Conservation (phyloP, 768 basidiomycete genomes). For the Vararia minispora region DNA sequence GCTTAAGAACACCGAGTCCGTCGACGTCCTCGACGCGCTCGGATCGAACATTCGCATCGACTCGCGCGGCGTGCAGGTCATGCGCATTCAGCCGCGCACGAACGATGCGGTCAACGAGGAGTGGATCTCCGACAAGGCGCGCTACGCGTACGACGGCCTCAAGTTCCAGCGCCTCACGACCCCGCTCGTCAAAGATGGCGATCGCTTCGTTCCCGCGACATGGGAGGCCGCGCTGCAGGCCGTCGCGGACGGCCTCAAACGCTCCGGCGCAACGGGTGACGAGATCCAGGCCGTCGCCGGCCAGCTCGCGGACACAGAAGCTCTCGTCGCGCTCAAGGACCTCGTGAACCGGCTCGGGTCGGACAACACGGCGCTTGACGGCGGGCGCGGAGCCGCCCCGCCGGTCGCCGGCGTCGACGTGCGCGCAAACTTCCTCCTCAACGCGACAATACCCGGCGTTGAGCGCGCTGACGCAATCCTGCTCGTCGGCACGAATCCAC, state of each 20-base stretch:
- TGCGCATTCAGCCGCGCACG: slow-evolving; percentile 92
- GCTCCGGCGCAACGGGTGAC: slow-evolving; percentile 76
- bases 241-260: slow-evolving; percentile 65
- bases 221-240: slow-evolving; percentile 86
- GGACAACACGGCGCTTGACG: slow-evolving; percentile 84
- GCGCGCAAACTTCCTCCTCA: slow-evolving; percentile 95
- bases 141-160: slow-evolving; percentile 92
- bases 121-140: slow-evolving; percentile 99
- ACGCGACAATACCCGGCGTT: slow-evolving; percentile 80
- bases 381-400: slow-evolving; percentile 48
- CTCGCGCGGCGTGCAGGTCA: slow-evolving; percentile 90
- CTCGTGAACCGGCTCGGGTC: slow-evolving; percentile 88
- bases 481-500: slow-evolving; percentile 90
- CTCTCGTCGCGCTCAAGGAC: slow-evolving; percentile 89
- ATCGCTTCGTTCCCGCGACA: slow-evolving; percentile 78
- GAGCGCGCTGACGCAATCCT: slow-evolving; percentile 90
- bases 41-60: slow-evolving; percentile 96
- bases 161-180: slow-evolving; percentile 91
- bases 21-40: slow-evolving; percentile 92
- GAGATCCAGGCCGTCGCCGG: slow-evolving; percentile 96
- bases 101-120: slow-evolving; percentile 99
- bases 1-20: slow-evolving; percentile 92
- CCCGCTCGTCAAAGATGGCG: slow-evolving; percentile 84
- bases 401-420: slow-evolving; percentile 81
- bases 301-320: slow-evolving; percentile 86